Conservation (phyloP, 1,284 basidiomycete genomes). For the Ustilago vetiveriae region DNA sequence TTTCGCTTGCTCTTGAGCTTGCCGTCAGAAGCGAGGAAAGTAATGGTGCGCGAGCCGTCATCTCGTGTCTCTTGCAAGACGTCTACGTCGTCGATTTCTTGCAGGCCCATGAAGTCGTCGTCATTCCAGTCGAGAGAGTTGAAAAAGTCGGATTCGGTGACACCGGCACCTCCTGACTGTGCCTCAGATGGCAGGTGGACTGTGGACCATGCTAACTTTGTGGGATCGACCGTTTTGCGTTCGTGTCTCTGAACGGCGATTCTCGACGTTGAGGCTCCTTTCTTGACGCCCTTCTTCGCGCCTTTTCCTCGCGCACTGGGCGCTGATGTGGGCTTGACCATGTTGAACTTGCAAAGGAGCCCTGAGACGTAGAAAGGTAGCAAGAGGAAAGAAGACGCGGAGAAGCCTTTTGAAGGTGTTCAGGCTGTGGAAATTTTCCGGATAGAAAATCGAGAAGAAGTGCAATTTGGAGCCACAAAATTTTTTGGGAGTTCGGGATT, state of each 20-base stretch:
- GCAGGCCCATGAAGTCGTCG: slow-evolving; percentile 64
- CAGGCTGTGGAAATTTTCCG: too few species aligned
- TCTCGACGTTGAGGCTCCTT: slow-evolving; percentile 5
- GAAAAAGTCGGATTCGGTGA: slow-evolving; percentile 51
- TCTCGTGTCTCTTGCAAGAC: slow-evolving; percentile 47
- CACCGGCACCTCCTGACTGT: slow-evolving; percentile 40
- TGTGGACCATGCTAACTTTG: slow-evolving; percentile 47
- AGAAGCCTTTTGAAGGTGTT: not conserved
- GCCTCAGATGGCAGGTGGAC: slow-evolving; percentile 48
- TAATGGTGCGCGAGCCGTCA: slow-evolving; percentile 48
- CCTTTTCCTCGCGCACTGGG: not conserved
- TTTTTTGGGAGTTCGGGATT: slow-evolving; percentile 21
- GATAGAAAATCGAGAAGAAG: not conserved
- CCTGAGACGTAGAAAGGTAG: slow-evolving; percentile 1
- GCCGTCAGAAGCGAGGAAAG: slow-evolving; percentile 39
- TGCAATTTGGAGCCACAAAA: slow-evolving; percentile 9
- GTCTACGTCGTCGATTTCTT: slow-evolving; percentile 61
- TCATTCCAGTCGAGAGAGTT: slow-evolving; percentile 40
- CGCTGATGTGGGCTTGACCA: slow-evolving; percentile 14
- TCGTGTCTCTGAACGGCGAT: slow-evolving; percentile 7
- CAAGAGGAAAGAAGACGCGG: not conserved
- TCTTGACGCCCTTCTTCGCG: not conserved
- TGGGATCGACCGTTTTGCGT: slow-evolving; percentile 29
- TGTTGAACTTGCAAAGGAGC: slow-evolving; percentile 2
- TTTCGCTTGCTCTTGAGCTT: slow-evolving; percentile 36